Percentiles rank a stretch among this genome's conserved stretches.
Conservation (phyloP, 352 stramenopile genomes). For the Phytophthora pini region DNA sequence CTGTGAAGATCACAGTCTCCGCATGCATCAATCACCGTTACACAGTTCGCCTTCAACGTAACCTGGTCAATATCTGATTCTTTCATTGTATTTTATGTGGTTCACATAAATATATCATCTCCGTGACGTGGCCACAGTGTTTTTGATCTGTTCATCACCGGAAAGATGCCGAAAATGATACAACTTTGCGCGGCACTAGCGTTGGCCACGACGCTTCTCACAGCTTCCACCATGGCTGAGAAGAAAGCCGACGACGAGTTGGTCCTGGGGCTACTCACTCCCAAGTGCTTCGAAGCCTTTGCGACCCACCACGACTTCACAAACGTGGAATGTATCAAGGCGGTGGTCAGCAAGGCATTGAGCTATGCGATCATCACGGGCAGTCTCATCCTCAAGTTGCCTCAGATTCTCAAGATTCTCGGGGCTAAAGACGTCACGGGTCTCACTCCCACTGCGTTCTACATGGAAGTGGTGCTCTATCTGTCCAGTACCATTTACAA, state of each 20-base stretch:
- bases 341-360: conserved; percentile 82
- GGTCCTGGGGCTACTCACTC: conserved; percentile 75
- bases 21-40: too few species aligned
- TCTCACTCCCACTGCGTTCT: conserved; percentile 86
- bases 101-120: background rate
- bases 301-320: conserved; percentile 82
- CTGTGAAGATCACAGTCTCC: too few species aligned
- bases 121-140: too few species aligned
- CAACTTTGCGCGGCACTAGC: conserved; percentile 16
- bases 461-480: conserved; percentile 90
- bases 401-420: conserved; percentile 92
- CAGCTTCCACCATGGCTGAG: conserved; percentile 5
- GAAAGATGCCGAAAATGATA: conserved; percentile 25
- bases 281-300: conserved; percentile 83
- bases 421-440: conserved; percentile 81
- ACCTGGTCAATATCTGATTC: too few species aligned
- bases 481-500: conserved; percentile 88
- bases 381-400: conserved; percentile 87
- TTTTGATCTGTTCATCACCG: background rate
- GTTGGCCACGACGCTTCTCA: conserved; percentile 25
- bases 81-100: background rate
- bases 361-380: conserved; percentile 90
- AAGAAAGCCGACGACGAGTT: conserved; percentile 51
- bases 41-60: too few species aligned
- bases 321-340: conserved; percentile 86